Conservation (phyloP, 345 rosid genomes). For the Psidium friedrichsthalianum region DNA sequence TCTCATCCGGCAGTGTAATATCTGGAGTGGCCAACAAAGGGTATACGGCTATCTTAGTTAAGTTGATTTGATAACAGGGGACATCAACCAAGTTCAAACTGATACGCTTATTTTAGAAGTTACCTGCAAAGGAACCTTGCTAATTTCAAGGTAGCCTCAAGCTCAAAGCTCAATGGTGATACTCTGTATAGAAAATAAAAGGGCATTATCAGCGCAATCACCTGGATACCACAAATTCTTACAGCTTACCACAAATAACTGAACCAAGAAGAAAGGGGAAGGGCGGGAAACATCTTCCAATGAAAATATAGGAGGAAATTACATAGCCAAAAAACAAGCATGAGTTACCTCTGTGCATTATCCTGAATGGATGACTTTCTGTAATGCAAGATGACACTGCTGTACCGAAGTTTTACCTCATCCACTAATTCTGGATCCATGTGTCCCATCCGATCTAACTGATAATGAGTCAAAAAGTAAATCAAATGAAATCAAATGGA, state of each 20-base stretch:
- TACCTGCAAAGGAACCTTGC: constrained; percentile 99
- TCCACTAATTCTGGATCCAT: constrained; percentile 68
- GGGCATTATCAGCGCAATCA: neutral
- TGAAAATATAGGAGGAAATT: neutral
- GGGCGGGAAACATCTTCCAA: neutral
- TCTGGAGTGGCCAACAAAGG: neutral
- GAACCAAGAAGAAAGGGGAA: neutral
- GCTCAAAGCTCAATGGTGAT: constrained; percentile 96
- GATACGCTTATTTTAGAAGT: neutral
- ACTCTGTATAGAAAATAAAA: constrained; percentile 47
- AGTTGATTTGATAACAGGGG: neutral
- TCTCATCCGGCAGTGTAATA: neutral
- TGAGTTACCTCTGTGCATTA: constrained; percentile 68
- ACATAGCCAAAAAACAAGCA: neutral
- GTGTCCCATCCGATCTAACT: constrained; percentile 80
- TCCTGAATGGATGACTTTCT: constrained; percentile 92
- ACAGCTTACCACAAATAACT: neutral
- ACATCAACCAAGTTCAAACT: neutral
- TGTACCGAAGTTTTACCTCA: constrained; percentile 73
- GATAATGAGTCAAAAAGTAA: constrained; percentile 16
- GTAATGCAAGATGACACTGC: constrained; percentile 70
- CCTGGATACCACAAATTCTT: neutral
- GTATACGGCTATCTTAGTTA: neutral
- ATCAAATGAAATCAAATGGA: neutral
- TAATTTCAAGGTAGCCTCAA: constrained; percentile 84